Evolutionary conservation across 2,329 filamentous ascomycete genomes (phyloP).

Genomic region (Thielaviopsis euricoi): DNA sequence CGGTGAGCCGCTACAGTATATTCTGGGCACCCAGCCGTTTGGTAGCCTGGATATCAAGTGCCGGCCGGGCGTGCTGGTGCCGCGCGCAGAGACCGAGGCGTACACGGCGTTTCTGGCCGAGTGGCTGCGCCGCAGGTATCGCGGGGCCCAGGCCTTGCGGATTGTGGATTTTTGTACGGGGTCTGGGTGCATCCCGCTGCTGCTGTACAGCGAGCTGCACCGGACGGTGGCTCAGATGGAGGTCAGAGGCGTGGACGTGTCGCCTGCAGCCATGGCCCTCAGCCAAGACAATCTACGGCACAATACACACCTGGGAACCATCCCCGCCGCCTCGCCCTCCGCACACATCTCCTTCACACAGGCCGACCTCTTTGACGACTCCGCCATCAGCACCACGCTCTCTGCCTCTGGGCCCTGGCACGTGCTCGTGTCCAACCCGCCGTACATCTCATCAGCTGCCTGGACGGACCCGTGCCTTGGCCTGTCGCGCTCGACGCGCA

Average conservation of each 20-base stretch:
- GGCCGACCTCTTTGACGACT: constrained; percentile 33
- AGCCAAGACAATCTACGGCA: constrained; percentile 46
- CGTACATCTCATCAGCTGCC: constrained; percentile 56
- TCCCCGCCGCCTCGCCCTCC: constrained; percentile 12
- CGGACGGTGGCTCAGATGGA: constrained; percentile 24
- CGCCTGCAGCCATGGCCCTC: constrained; percentile 44
- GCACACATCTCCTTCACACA: constrained; percentile 27
- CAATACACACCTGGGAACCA: constrained; percentile 23
- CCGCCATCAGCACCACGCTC: constrained; percentile 19
- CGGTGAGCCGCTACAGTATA: constrained; percentile 74
- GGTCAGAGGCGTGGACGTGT: constrained; percentile 61
- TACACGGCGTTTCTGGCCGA: constrained; percentile 40
- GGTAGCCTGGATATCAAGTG: constrained; percentile 68
- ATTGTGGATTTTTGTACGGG: constrained; percentile 83
- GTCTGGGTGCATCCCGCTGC: constrained; percentile 74
- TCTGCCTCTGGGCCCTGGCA: constrained; percentile 26
- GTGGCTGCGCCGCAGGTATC: constrained; percentile 1
- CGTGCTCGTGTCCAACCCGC: constrained; percentile 74
- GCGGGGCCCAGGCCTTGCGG: constrained; percentile 25
- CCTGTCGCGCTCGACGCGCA: constrained; percentile 57
- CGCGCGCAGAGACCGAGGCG: constrained; percentile 60
- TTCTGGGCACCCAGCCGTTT: constrained; percentile 79
- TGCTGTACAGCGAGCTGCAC: constrained; percentile 48
- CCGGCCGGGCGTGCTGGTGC: constrained; percentile 65
- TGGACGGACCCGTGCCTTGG: constrained; percentile 24